Evolutionary conservation across 306 rosid species (phyloP).

Genomic region (Pueraria montana): DNA sequence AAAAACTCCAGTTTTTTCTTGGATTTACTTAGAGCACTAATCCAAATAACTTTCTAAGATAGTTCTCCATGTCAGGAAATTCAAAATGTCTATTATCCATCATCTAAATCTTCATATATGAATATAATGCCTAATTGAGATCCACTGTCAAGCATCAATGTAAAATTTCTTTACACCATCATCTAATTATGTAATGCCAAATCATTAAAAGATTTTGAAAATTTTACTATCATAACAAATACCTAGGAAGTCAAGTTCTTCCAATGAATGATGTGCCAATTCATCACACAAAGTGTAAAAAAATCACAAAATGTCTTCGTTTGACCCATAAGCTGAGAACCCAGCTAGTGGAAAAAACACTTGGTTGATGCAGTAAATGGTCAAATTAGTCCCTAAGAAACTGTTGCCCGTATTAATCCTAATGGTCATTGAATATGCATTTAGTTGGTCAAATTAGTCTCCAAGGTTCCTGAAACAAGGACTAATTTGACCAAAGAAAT

Average conservation of each 20-base stretch:
- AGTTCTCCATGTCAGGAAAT: neutral
- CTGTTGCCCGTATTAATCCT: neutral
- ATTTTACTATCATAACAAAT: neutral
- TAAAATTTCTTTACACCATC: neutral
- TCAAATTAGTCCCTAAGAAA: neutral
- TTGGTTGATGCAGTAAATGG: neutral
- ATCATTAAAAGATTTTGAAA: neutral
- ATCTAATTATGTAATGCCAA: neutral
- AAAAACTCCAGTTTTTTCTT: slow-evolving; percentile 2
- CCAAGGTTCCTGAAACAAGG: neutral
- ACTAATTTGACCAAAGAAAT: neutral
- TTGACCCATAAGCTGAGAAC: neutral
- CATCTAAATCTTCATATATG: neutral
- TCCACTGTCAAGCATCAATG: neutral
- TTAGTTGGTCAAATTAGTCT: neutral
- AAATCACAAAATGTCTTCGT: neutral
- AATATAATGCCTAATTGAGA: neutral
- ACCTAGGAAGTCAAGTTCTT: slow-evolving; percentile 7
- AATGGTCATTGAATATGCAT: neutral
- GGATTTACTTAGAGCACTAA: neutral
- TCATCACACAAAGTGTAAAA: neutral
- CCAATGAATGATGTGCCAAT: neutral
- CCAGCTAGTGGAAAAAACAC: neutral
- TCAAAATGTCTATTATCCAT: slow-evolving; percentile 10
- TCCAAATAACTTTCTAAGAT: slow-evolving; percentile 1